phyloP scores from a whole-genome alignment of 2,329 filamentous ascomycete species.

The Raffaelea ambrosiae region DNA sequence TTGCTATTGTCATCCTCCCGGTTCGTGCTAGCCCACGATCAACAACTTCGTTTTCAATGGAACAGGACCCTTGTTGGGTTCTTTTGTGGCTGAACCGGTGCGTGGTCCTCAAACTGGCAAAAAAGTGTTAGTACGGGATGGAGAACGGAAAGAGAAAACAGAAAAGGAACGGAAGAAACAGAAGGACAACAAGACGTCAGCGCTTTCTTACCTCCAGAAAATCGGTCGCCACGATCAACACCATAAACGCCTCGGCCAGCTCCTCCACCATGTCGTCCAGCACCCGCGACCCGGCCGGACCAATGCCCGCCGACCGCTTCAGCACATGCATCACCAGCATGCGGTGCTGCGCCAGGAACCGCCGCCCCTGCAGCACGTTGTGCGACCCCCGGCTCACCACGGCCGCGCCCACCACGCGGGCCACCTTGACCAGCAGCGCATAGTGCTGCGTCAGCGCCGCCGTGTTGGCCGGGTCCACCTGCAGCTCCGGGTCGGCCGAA shows the following conservation, averaged over 20 bases:
- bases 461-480: conserved; percentile 53
- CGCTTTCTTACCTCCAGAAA: conserved; percentile 67
- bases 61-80: conserved; percentile 27
- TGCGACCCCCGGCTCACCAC: conserved; percentile 74
- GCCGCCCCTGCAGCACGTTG: conserved; percentile 70
- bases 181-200: conserved; percentile 7
- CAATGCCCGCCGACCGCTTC: conserved; percentile 76
- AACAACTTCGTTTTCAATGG: conserved; percentile 21
- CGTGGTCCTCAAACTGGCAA: conserved; percentile 31
- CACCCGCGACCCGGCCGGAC: conserved; percentile 19
- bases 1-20: too few relatives aligned
- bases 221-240: conserved; percentile 72
- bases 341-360: conserved; percentile 75
- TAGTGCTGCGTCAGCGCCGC: conserved; percentile 75
- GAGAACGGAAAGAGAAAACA: neutral
- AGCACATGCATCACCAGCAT: conserved; percentile 80
- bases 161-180: conserved; percentile 1
- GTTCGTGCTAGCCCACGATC: neutral
- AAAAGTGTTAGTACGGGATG: neutral
- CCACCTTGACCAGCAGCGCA: conserved; percentile 67
- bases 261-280: conserved; percentile 61
- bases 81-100: conserved; percentile 20
- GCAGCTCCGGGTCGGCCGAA: conserved; percentile 82
- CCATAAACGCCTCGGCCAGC: conserved; percentile 75
- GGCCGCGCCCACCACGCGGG: conserved; percentile 74